Conservation (phyloP, 768 basidiomycete species). For the Plicaturopsis crispa region DNA sequence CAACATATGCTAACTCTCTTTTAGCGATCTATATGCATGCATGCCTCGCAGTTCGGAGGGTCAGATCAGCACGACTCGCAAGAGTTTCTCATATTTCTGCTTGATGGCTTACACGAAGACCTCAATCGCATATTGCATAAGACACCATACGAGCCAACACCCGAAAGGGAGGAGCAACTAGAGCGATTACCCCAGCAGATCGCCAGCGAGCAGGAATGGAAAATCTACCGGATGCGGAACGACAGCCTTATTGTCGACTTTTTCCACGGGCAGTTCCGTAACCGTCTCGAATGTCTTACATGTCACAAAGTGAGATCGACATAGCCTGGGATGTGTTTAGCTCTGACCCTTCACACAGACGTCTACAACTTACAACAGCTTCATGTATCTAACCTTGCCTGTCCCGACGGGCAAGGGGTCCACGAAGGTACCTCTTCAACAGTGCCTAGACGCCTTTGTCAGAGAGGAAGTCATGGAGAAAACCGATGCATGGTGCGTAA, state of each 20-base stretch:
- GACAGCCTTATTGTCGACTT: conserved; percentile 94
- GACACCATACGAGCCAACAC: conserved; percentile 53
- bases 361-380: conserved; percentile 94
- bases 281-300: conserved; percentile 80
- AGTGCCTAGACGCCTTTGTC: conserved; percentile 87
- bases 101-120: conserved; percentile 90
- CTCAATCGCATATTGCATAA: conserved; percentile 77
- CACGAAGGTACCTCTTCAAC: conserved; percentile 58
- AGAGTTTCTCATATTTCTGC: conserved; percentile 89
- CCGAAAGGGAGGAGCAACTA: conserved; percentile 81
- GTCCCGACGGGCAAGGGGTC: conserved; percentile 61
- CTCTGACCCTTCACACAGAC: conserved; percentile 43
- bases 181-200: conserved; percentile 82
- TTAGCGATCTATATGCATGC: conserved; percentile 51
- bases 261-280: conserved; percentile 97
- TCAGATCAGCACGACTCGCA: conserved; percentile 96
- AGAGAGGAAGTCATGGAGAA: conserved; percentile 86
- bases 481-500: conserved; percentile 83
- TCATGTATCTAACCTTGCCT: conserved; percentile 91
- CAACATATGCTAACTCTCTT: conserved; percentile 1
- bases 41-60: conserved; percentile 70
- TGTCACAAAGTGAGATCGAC: conserved; percentile 65
- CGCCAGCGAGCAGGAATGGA: conserved; percentile 91
- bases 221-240: conserved; percentile 80
- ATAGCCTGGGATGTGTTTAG: not conserved